These are phyloP conservation scores for Myriosclerotinia curreyana DNA, from an alignment of 2,329 filamentous ascomycete species.

Conservation along the genomic window DNA sequence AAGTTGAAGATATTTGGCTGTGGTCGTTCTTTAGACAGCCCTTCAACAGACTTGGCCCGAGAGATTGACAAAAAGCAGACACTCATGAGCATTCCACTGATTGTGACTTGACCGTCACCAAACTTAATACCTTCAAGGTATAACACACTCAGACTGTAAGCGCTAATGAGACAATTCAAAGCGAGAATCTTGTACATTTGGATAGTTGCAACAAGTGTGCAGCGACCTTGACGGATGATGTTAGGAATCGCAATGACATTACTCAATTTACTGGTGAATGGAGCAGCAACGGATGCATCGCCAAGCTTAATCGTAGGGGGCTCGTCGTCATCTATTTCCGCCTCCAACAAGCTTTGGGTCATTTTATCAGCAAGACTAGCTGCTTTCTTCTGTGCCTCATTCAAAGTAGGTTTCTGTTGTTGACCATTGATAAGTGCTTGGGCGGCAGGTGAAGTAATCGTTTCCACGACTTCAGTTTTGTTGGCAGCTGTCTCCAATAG, in stretches of 20 bases:
- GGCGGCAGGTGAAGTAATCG: slow-evolving; percentile 64
- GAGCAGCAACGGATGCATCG: slow-evolving; percentile 93
- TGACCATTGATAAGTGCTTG: slow-evolving; percentile 55
- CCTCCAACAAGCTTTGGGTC: slow-evolving; percentile 83
- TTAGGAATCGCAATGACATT: slow-evolving; percentile 97
- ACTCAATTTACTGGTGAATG: slow-evolving; percentile 95
- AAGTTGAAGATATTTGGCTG: slow-evolving; percentile 99
- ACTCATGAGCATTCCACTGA: slow-evolving; percentile 99
- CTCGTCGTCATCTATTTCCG: slow-evolving; percentile 79
- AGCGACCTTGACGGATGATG: slow-evolving; percentile 95
- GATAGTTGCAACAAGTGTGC: slow-evolving; percentile 95
- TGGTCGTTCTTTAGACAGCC: slow-evolving; percentile 91
- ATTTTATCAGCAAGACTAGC: slow-evolving; percentile 82
- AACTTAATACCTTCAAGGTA: slow-evolving; percentile 99
- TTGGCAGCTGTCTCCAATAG: slow-evolving; percentile 51
- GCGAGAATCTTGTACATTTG: slow-evolving; percentile 99
- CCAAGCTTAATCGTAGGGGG: slow-evolving; percentile 95
- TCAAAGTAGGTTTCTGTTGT: slow-evolving; percentile 53
- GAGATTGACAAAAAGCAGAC: slow-evolving; percentile 99
- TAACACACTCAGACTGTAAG: slow-evolving; percentile 92
- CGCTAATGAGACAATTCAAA: slow-evolving; percentile 94
- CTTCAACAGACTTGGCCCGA: slow-evolving; percentile 93
- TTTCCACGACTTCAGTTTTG: slow-evolving; percentile 56
- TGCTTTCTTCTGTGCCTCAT: slow-evolving; percentile 68
- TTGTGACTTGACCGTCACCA: slow-evolving; percentile 95